phyloP scores from a whole-genome alignment of 2,329 filamentous ascomycete species.

The Juglanconis sp. region DNA sequence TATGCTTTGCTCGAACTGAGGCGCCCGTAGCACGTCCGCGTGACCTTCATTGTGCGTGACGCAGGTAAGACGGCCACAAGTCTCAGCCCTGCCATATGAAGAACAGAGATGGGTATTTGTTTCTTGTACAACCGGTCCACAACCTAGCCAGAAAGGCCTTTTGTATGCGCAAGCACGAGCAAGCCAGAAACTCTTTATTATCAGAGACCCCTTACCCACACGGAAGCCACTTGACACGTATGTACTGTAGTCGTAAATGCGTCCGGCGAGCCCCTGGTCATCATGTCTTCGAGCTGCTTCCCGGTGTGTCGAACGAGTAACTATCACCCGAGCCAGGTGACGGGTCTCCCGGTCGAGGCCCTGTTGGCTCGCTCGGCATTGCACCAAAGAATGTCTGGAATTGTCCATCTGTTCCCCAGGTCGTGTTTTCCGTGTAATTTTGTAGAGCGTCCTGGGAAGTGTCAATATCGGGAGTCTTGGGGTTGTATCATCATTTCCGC shows the following conservation, averaged over 20 bases:
- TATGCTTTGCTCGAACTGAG: no score
- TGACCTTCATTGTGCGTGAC: no score
- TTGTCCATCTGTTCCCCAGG: conserved; percentile 49
- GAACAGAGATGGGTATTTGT: conserved; percentile 13
- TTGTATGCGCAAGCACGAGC: neutral
- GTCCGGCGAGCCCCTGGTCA: no score
- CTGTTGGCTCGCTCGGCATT: neutral
- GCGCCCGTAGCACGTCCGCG: no score
- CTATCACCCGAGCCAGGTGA: conserved; percentile 17
- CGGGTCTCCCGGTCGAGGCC: conserved; percentile 4
- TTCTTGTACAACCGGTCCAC: conserved; percentile 6
- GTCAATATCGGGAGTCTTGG: conserved; percentile 20
- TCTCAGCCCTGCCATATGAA: neutral
- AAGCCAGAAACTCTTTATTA: no score
- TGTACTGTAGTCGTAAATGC: neutral
- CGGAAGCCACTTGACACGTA: neutral
- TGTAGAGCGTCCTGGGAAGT: conserved; percentile 50
- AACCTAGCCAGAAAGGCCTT: neutral
- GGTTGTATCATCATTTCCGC: neutral
- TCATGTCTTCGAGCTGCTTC: conserved; percentile 13
- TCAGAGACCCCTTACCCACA: no score
- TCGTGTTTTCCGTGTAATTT: conserved; percentile 53
- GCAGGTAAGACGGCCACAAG: neutral
- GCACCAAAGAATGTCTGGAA: conserved; percentile 48
- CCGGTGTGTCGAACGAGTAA: conserved; percentile 16